Conservation (phyloP, 768 basidiomycete species). For the Kwoniella dejecticola region DNA sequence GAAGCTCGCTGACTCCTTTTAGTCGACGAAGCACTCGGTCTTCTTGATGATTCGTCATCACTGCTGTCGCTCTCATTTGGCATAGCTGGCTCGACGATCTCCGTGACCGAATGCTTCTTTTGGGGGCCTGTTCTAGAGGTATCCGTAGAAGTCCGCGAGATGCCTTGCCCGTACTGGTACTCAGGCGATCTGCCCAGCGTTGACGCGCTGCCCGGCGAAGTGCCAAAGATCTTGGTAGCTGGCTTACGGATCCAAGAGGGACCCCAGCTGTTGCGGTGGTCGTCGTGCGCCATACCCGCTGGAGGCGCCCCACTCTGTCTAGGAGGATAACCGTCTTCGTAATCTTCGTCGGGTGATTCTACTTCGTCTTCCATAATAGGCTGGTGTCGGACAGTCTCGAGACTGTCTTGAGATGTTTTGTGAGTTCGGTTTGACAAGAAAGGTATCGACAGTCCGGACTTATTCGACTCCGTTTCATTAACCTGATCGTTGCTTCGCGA, state of each 20-base stretch:
- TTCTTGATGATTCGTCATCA: slow-evolving; percentile 22
- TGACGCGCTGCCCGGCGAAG: slow-evolving; percentile 28
- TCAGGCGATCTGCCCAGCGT: slow-evolving; percentile 4
- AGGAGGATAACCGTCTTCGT: slow-evolving; percentile 45
- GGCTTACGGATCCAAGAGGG: slow-evolving; percentile 47
- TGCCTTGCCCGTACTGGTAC: not conserved
- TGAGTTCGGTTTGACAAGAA: slow-evolving; percentile 9
- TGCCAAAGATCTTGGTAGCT: slow-evolving; percentile 34
- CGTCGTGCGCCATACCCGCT: slow-evolving; percentile 23
- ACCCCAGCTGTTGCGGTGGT: slow-evolving; percentile 27
- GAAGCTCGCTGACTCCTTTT: slow-evolving; percentile 16
- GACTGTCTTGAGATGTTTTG: slow-evolving; percentile 24
- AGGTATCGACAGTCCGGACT: slow-evolving; percentile 16
- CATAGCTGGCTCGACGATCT: slow-evolving; percentile 42
- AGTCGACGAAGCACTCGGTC: not conserved
- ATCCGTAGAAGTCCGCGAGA: slow-evolving; percentile 5
- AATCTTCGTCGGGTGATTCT: slow-evolving; percentile 5
- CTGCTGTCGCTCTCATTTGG: slow-evolving; percentile 14
- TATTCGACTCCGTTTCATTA: slow-evolving; percentile 6
- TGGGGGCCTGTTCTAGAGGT: not conserved
- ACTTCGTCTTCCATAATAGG: not conserved
- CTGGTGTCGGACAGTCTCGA: slow-evolving; percentile 31
- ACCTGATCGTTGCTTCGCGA: slow-evolving; percentile 16
- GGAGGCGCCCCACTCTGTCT: slow-evolving; percentile 38
- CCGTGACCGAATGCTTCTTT: slow-evolving; percentile 31